A percentile compares a stretch with the other conserved stretches of the same genome.
phyloP scores from a whole-genome alignment of 192 early-diverging fungal genomes.

The Helicostylum pulchrum region DNA sequence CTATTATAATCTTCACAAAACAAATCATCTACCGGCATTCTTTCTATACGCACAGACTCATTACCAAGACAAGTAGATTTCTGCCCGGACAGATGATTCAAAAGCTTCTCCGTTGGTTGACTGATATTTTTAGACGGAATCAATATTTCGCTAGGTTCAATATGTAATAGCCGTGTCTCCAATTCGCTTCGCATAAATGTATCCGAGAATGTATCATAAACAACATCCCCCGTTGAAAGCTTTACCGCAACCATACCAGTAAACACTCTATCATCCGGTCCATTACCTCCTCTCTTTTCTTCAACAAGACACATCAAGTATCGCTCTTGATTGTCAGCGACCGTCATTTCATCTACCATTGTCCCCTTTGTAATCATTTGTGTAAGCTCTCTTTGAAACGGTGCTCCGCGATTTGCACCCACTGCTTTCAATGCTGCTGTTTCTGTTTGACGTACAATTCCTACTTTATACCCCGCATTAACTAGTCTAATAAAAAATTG shows the following conservation, averaged over 20 bases:
- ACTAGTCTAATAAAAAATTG: constrained; percentile 53
- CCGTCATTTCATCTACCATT: constrained; percentile 41
- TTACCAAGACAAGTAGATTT: neutral
- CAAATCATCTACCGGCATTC: constrained; percentile 31
- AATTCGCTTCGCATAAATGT: constrained; percentile 58
- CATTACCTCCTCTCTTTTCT: constrained; percentile 37
- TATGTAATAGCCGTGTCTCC: constrained; percentile 65
- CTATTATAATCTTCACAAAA: constrained; percentile 43
- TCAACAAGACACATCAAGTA: constrained; percentile 55
- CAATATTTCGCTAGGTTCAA: constrained; percentile 66
- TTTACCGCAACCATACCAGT: constrained; percentile 58
- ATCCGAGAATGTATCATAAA: constrained; percentile 73
- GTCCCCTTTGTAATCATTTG: constrained; percentile 72
- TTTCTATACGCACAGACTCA: constrained; percentile 42
- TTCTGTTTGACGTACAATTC: constrained; percentile 78
- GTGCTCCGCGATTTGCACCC: constrained; percentile 60
- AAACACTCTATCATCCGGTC: constrained; percentile 42
- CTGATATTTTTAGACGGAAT: constrained; percentile 50
- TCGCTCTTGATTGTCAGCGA: constrained; percentile 33
- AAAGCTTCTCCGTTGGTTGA: constrained; percentile 53
- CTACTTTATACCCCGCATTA: constrained; percentile 81
- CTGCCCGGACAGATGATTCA: constrained; percentile 27
- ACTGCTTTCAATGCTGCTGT: constrained; percentile 83
- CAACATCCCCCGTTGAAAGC: constrained; percentile 61
- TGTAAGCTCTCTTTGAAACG: constrained; percentile 64